Percentiles rank a stretch among this genome's conserved stretches.
Evolutionary conservation across 257 asterid genomes (phyloP).

Genomic region (Leonotis leonurus): DNA sequence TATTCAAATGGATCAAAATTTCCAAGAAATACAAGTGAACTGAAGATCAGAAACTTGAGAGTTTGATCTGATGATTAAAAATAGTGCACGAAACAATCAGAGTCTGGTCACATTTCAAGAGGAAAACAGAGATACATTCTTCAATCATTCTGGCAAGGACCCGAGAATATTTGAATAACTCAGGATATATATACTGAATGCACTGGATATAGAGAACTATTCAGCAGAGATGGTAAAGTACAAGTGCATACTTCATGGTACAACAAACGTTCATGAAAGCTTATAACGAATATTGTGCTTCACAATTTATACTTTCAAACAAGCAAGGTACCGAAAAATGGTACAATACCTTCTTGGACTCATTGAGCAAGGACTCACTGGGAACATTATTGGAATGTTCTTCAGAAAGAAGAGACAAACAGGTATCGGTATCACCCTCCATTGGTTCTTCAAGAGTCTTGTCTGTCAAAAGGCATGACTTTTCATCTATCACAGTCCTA

Average conservation of each 20-base stretch:
- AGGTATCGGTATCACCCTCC: conserved; percentile 25
- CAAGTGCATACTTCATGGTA: background rate
- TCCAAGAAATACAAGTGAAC: background rate
- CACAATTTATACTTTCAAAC: background rate
- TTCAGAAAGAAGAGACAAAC: conserved; percentile 23
- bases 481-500: conserved; percentile 39
- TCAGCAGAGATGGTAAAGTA: too few species aligned
- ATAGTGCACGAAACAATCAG: background rate
- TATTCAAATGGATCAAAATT: background rate
- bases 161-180: background rate
- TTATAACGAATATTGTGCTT: background rate
- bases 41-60: background rate
- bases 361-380: conserved; percentile 29
- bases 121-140: background rate
- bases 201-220: background rate
- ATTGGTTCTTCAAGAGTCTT: conserved; percentile 20
- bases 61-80: background rate
- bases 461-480: conserved; percentile 30
- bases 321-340: background rate
- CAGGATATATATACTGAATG: background rate
- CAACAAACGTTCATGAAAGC: background rate
- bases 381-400: conserved; percentile 35
- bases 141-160: background rate
- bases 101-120: background rate
- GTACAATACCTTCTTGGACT: conserved; percentile 41